A percentile compares a stretch with the other conserved stretches of the same genome.
Conservation (phyloP, 306 rosid genomes). For the Clitoria ternatea region DNA sequence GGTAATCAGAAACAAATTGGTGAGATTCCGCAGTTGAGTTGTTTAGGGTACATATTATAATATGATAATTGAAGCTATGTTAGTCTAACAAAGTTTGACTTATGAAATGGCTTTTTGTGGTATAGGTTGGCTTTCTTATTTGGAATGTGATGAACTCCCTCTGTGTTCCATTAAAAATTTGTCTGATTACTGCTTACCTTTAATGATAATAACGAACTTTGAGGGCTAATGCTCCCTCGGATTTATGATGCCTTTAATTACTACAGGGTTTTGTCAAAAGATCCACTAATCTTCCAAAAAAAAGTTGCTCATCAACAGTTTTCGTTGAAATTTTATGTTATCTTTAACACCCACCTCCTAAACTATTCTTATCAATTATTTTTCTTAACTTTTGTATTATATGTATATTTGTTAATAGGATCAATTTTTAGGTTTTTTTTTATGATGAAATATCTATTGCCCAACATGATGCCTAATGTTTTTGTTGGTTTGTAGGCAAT, state of each 20-base stretch:
- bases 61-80: slow-evolving; percentile 19
- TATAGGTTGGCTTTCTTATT: slow-evolving; percentile 17
- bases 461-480: too few relatives aligned
- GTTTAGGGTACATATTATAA: slow-evolving; percentile 15
- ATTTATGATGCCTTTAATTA: slow-evolving; percentile 29
- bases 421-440: too few relatives aligned
- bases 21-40: slow-evolving; percentile 22
- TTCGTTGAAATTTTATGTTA: slow-evolving; percentile 25
- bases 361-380: not conserved
- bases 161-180: not conserved
- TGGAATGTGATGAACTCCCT: slow-evolving; percentile 5
- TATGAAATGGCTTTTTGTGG: slow-evolving; percentile 34
- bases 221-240: slow-evolving; percentile 26
- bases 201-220: slow-evolving; percentile 27
- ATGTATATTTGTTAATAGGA: too few relatives aligned
- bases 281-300: slow-evolving; percentile 34
- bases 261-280: slow-evolving; percentile 25
- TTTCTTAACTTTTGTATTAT: too few relatives aligned
- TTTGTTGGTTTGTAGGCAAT: too few relatives aligned
- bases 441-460: too few relatives aligned
- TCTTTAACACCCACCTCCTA: slow-evolving; percentile 2
- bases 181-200: slow-evolving; percentile 16
- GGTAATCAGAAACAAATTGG: slow-evolving; percentile 31
- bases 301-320: slow-evolving; percentile 27
- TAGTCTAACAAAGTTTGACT: slow-evolving; percentile 46